These are phyloP conservation scores for Caloboletus firmus DNA, from an alignment of 1,284 basidiomycete species.

Conservation along the genomic window DNA sequence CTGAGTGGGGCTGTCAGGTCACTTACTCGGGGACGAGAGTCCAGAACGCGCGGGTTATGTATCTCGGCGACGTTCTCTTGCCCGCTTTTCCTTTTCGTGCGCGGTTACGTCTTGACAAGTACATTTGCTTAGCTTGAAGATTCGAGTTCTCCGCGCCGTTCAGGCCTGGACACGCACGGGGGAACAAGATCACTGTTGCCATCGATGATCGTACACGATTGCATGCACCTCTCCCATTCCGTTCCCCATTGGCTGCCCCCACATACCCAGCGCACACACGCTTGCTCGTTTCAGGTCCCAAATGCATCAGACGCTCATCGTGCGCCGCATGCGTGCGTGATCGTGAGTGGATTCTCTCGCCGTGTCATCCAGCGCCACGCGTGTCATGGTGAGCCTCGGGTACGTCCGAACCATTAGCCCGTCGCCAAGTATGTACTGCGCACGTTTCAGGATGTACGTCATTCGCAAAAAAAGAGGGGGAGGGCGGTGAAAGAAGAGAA, in stretches of 20 bases:
- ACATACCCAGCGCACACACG: background rate
- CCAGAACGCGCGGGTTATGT: background rate
- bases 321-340: background rate
- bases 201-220: background rate
- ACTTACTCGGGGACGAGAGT: background rate
- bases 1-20: background rate
- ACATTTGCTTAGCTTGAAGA: background rate
- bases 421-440: background rate
- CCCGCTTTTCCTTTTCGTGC: background rate
- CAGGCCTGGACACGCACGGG: background rate
- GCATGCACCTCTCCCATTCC: background rate
- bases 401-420: background rate
- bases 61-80: background rate
- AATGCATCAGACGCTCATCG: background rate
- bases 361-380: background rate
- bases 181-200: background rate
- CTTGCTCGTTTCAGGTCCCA: too few species aligned
- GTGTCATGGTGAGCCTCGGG: background rate
- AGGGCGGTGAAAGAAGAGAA: background rate
- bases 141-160: background rate
- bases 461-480: background rate
- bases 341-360: background rate
- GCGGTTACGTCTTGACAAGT: background rate
- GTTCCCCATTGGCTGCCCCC: background rate
- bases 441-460: conserved; percentile 9